Conservation (phyloP, 140 eudicot genomes). For the Flaveria floridana region DNA sequence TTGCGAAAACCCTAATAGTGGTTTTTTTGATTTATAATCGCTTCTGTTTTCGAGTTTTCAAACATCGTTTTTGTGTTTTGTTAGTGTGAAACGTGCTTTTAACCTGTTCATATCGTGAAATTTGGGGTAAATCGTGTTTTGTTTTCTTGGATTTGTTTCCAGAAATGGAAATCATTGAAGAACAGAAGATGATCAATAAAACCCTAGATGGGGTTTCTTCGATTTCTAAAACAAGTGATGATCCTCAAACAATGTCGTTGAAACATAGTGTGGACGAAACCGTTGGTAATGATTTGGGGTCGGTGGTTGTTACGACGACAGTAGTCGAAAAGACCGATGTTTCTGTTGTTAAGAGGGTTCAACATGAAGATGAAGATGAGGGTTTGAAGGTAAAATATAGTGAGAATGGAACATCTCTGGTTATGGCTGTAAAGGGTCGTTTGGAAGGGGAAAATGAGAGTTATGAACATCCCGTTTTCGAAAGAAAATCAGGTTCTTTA, state of each 20-base stretch:
- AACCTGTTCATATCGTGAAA: neutral
- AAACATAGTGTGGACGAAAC: constrained; percentile 20
- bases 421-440: neutral
- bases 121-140: constrained; percentile 5
- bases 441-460: constrained; percentile 18
- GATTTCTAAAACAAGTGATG: constrained; percentile 15
- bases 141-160: constrained; percentile 21
- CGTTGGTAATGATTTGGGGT: neutral
- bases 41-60: too few relatives aligned
- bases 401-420: constrained; percentile 16
- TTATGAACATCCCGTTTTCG: neutral
- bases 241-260: neutral
- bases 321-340: constrained; percentile 25
- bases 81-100: neutral
- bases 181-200: constrained; percentile 11
- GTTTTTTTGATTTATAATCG: too few relatives aligned
- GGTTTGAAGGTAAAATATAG: constrained; percentile 18
- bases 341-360: constrained; percentile 25
- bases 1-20: constrained; percentile 20
- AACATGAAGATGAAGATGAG: constrained; percentile 20
- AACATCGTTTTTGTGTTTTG: neutral
- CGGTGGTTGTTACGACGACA: constrained; percentile 30
- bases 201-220: constrained; percentile 21
- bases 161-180: constrained; percentile 38
- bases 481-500: neutral